Evolutionary conservation across 164 flowering plant genomes (phyloP).

Genomic region (Dillenia suffruticosa): DNA sequence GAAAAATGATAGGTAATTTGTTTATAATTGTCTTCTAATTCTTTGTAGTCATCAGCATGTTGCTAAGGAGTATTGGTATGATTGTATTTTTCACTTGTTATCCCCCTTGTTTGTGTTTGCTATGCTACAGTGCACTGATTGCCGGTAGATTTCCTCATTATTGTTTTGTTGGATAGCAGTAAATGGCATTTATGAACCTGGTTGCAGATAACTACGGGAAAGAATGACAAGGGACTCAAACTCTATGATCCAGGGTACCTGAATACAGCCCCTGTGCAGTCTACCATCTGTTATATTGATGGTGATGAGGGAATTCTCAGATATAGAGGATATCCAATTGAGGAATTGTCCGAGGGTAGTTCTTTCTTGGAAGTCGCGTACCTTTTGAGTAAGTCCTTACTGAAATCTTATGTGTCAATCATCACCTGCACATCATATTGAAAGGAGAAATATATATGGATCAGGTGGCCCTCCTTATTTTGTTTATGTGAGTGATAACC

Average conservation of each 20-base stretch:
- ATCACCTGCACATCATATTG: no score
- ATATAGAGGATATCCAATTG: conserved; percentile 97
- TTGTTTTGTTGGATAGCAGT: background rate
- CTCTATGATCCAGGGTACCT: conserved; percentile 96
- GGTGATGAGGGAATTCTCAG: conserved; percentile 97
- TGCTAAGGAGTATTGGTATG: no score
- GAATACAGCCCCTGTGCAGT: conserved; percentile 96
- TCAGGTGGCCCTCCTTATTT: no score
- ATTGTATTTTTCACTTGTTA: background rate
- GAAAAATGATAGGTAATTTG: no score
- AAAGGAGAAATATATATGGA: no score
- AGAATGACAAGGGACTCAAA: conserved; percentile 88
- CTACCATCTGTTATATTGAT: conserved; percentile 89
- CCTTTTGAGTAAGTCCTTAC: conserved; percentile 56
- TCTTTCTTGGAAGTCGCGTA: conserved; percentile 89
- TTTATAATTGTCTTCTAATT: no score
- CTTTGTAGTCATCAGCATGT: no score
- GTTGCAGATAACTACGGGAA: conserved; percentile 70
- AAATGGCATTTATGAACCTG: background rate
- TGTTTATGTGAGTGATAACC: no score
- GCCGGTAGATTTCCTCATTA: background rate
- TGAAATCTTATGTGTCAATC: background rate
- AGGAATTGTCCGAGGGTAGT: conserved; percentile 92
- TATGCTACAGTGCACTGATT: no score
- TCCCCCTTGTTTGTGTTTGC: background rate